Evolutionary conservation across 2,329 filamentous ascomycete species (phyloP), one percentile per base, ranked within the genome.

Genomic region (Colletotrichum phormii): DNA sequence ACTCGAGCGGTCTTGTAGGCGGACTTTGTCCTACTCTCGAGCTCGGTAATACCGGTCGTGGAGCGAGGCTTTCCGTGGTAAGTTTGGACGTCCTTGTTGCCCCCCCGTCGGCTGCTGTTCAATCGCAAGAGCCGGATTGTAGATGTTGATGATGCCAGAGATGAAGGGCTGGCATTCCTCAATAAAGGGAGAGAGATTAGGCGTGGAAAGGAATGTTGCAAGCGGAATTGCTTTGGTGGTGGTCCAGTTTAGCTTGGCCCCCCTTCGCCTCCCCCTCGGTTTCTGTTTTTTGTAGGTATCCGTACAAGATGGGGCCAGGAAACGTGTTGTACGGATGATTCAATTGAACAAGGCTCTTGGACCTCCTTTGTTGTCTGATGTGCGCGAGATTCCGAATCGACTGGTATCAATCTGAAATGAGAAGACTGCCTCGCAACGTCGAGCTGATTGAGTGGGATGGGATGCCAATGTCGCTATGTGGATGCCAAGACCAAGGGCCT

Each of bases 401-500:
- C n/a, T 22, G 42, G 42, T 26, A 62, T 18, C 22, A 49, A 49
- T 49, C 42, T 49, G 18, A 31, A 42, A 31, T 53, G 29, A 5
- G 22, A 26, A 37, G 46, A 53, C 46, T 22, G 46, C 29, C 42
- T 46, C 60, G 33, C 60, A 53, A 29, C 46, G 42, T 53, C 46
- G 54, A n/a, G 42, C 26, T 37, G 37, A 22, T 22, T 54, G 46
- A 49, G 18, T 31, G 55, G 33, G 64, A 62, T 71, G 61, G 64
- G 65, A 72, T 64, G 65, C 69, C 69, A 72, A 68, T 69, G 65
- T 31, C 33, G 58, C 49, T 54, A 59, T 60, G 58, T 12, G 51
- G 49, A 59, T 69, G 69, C 69, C 69, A 72, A 72, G 69, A 67
- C 49, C n/a, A 55, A 60, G 29, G 58, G 63, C 26, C 18, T 53